These are phyloP conservation scores for Penicillium sp. DNA, from an alignment of 2,329 filamentous ascomycete genomes.

Conservation along the genomic window DNA sequence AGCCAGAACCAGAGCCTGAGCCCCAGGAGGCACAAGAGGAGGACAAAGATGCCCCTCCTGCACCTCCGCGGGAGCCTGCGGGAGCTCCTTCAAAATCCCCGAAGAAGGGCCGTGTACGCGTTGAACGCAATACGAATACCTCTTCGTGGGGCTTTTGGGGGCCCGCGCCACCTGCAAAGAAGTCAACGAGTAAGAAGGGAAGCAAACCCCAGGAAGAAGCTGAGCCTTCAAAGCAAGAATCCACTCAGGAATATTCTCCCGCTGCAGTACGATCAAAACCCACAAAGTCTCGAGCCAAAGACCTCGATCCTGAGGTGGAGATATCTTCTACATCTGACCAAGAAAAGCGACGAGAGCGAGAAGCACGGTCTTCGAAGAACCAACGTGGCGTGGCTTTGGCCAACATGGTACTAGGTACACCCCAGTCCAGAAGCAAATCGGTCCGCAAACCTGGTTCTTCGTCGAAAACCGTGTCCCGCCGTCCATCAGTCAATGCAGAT, in stretches of 20 bases:
- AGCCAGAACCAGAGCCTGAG: conserved; percentile 16
- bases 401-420: conserved; percentile 65
- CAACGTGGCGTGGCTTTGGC: conserved; percentile 59
- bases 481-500: conserved; percentile 66
- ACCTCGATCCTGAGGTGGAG: conserved; percentile 56
- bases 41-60: conserved; percentile 42
- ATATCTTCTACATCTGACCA: conserved; percentile 75
- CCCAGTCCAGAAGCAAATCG: conserved; percentile 64
- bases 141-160: conserved; percentile 76
- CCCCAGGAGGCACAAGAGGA: conserved; percentile 31
- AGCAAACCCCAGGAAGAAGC: conserved; percentile 34
- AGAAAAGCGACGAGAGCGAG: conserved; percentile 51
- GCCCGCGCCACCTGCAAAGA: conserved; percentile 51
- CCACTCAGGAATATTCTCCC: conserved; percentile 36
- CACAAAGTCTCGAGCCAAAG: conserved; percentile 59
- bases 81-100: conserved; percentile 51
- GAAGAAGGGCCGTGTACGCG: conserved; percentile 74
- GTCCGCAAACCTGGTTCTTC: conserved; percentile 61
- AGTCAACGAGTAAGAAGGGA: conserved; percentile 54
- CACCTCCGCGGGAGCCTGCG: conserved; percentile 55
- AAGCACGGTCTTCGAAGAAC: conserved; percentile 53
- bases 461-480: conserved; percentile 58
- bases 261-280: conserved; percentile 58
- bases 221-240: conserved; percentile 33
- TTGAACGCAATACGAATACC: conserved; percentile 66